Percentiles rank a stretch among this genome's conserved stretches.
Evolutionary conservation across 345 rosid species (phyloP).

Genomic region (Citrus inodora): DNA sequence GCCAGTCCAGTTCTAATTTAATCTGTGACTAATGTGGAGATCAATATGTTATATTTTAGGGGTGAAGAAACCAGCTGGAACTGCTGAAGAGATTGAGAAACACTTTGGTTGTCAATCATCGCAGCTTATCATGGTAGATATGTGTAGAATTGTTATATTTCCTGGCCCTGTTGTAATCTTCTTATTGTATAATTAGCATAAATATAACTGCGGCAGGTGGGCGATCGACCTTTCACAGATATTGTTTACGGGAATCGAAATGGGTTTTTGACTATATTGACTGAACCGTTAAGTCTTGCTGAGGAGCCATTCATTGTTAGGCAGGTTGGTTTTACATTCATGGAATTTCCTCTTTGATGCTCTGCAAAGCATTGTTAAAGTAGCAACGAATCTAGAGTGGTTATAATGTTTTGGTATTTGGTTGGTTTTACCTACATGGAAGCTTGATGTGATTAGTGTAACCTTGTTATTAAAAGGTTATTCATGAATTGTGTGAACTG

Average conservation of each 20-base stretch:
- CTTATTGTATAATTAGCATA: conserved; percentile 9
- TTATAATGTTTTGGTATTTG: background rate
- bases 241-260: conserved; percentile 83
- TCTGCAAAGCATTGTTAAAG: background rate
- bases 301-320: conserved; percentile 93
- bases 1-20: background rate
- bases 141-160: conserved; percentile 11
- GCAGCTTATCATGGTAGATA: conserved; percentile 72
- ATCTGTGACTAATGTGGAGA: conserved; percentile 10
- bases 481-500: background rate
- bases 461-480: background rate
- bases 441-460: background rate
- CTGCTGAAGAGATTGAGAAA: conserved; percentile 87
- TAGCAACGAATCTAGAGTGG: background rate
- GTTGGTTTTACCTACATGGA: background rate
- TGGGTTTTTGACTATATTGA: conserved; percentile 74
- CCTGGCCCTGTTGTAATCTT: background rate
- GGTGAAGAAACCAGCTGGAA: conserved; percentile 93
- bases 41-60: conserved; percentile 30
- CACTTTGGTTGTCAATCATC: conserved; percentile 90
- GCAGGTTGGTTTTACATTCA: conserved; percentile 58
- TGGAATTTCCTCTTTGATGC: background rate
- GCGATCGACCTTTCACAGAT: conserved; percentile 96
- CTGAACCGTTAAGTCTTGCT: conserved; percentile 69
- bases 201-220: conserved; percentile 56